Evolutionary conservation across 805 yeast species (phyloP).

Genomic region (Blastobotrys peoriensis): DNA sequence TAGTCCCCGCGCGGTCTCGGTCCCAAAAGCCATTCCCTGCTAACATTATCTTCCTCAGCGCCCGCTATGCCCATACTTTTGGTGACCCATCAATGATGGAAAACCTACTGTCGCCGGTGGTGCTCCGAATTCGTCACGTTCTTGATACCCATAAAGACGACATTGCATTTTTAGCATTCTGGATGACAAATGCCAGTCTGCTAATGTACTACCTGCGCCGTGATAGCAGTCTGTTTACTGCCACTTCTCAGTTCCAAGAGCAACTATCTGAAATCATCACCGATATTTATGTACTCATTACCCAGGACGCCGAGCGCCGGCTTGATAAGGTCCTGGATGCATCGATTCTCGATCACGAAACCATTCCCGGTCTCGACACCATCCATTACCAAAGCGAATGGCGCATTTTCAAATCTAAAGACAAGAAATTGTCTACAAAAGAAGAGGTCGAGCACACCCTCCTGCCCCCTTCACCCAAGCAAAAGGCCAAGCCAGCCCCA

Average conservation of each 20-base stretch:
- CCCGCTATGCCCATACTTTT: conserved; percentile 34
- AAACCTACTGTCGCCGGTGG: conserved; percentile 28
- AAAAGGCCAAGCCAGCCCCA: conserved; percentile 86
- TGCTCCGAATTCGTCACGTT: conserved; percentile 29
- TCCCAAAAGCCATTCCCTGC: conserved; percentile 38
- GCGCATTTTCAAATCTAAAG: conserved; percentile 51
- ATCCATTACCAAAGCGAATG: conserved; percentile 71
- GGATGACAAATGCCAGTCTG: conserved; percentile 78
- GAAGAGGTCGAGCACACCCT: conserved; percentile 71
- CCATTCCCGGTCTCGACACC: conserved; percentile 74
- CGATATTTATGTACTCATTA: conserved; percentile 29
- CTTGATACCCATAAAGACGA: conserved; percentile 32
- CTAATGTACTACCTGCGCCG: conserved; percentile 70
- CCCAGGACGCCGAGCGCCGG: conserved; percentile 33
- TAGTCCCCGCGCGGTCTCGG: conserved; percentile 32
- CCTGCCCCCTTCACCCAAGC: conserved; percentile 77
- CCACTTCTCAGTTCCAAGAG: conserved; percentile 26
- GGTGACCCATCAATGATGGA: conserved; percentile 29
- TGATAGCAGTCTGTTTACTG: conserved; percentile 42
- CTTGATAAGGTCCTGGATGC: conserved; percentile 29
- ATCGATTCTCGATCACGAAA: conserved; percentile 57
- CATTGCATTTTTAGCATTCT: conserved; percentile 54
- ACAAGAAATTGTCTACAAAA: conserved; percentile 46
- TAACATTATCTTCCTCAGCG: conserved; percentile 35
- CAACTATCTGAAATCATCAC: conserved; percentile 26